Evolutionary conservation across 164 flowering plant species (phyloP), one percentile per base, ranked within the genome.

Genomic region (Chimonanthus salicifolius): DNA sequence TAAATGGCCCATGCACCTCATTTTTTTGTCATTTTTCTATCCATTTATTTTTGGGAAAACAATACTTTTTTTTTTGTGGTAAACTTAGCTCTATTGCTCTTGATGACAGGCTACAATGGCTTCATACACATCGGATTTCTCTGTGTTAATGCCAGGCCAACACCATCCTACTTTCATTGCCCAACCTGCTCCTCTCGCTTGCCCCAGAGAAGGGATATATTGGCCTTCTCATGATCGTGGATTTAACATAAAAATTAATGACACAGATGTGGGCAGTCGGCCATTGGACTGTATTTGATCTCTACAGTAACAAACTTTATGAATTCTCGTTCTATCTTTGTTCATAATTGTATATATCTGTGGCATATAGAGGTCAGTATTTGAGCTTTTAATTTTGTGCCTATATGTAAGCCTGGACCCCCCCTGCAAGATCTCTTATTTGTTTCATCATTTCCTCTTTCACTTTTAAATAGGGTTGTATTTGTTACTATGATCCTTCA

Each of bases 81-180:
- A 54, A 54, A 3, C 60, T 54, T 8, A 54, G 5, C n/a, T 54
- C 15, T 54, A 15, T 48, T n/a, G 67, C 44, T 4, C 49, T 72
- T 71, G 49, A 21, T 78, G 72, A 20, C 88, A 93, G 94, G 88
- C 80, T 33, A 33, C 33, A 45, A 45, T 86, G 13, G 45, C 83
- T 46, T 64, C 83, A 5, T 82, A 80, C 62, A 79, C 88, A 16
- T 74, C 84, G 0, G 92, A 88, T 78, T 83, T 88, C 78, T 88
- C 97, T 10, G 94, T 94, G 2, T 18, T 90, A 87, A 94, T 94
- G 98, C 97, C 98, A 6, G 98, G 97, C 51, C 87, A 88, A 75
- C 73, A 79, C 3, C 77, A 77, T 74, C 97, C 97, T 1, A 90
- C 97, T 64, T 87, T 80, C 87, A 87, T 94, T 65, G 98, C 98